Base-by-base conservation (phyloP, 1,284 basidiomycete genomes). In the Ustilago crameri region DNA sequence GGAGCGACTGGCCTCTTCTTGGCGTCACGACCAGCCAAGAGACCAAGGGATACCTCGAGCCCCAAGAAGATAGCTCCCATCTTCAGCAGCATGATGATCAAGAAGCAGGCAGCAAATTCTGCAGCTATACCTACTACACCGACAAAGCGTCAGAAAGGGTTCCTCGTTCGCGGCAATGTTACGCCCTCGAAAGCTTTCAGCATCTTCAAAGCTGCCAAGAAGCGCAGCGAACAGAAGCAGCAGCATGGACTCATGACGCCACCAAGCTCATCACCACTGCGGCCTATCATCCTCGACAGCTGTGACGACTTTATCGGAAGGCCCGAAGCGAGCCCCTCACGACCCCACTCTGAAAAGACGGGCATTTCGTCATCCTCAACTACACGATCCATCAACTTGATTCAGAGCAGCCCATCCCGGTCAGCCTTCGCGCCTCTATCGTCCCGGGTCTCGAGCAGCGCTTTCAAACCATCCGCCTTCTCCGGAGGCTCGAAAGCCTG, bases 81-180 rank as follows among this genome's bases (percentile, higher is more conserved):
- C 32, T 53, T 45, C 45, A 32, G 30, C 27, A 12, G 14, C 5
- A 22, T 35, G 20, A 43, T 45, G 4, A 17, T 58, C 24, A 61
- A 61, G 24, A 58, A 67, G 42, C 55, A 55, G 20, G 41, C 57
- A 9, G 64, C 64, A 3, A 37, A 32, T 0, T 47, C 50, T 0
- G 59, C 66, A 15, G 59, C 66, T 22, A 61, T 54, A 9, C 58
- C 57, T 2, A 51, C 55, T 3, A 67, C 69, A 12, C 64, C 70
- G 0, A 58, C 64, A 10, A 68, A 67, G 42, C 56, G 56, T 3
- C 56, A 59, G 17, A 67, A 60, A 24, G 45, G 59, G n/a, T 63
- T 75, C 54, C 27, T 65, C 15, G 48, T 78, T 14, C 64, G 66
- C 23, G 76, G 76, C n/a, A 78, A 71, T 24, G 76, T 78, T 3